Base-by-base conservation (phyloP, 495 filamentous ascomycete genomes). In the Daldinia loculata region DNA sequence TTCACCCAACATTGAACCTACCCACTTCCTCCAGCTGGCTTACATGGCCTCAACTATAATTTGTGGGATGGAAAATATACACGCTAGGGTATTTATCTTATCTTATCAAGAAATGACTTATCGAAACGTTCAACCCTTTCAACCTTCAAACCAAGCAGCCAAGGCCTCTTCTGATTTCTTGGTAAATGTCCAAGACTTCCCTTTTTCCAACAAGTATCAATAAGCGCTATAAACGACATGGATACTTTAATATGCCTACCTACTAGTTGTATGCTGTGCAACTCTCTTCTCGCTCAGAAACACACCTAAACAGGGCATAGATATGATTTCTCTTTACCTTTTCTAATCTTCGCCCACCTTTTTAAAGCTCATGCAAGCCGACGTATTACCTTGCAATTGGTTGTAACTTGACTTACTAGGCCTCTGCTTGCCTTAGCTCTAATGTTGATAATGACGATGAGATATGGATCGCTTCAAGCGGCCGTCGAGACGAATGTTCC, bases 31-130 rank as follows among this genome's bases (percentile, higher is more conserved):
- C 26, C n/a, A n/a, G n/a, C 24, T 6, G n/a, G 26, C 50, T n/a
- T 52, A 52, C 24, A 26, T 15, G 26, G 12, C 26, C 27, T 29
- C 27, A 26, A 14, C 6, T 29, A n/a, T 57, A 38, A 57, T 38
- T 34, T 57, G 55, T 57, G 55, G 55, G 55, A 57, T 38, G 17
- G 55, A 39, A 57, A 57, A 57, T 34, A 32, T 4, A 38, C 11
- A 3, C 19, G 55, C 55, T 57, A 38, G 55, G 55, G 27, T 36
- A 56, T 19, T 36, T 36, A 56, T 56, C 53, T 56, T 56, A 56
- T 56, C 53, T 56, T 56, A 56, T 56, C 53, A 29, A 36, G 52
- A 56, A 17, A 24, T 36, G 17, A 48, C 43, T 48, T 48, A 48
- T 56, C 29, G n/a, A 56, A 26, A 36, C 3, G 4, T 29, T 12